Conservation (phyloP, 2,329 filamentous ascomycete genomes). For the Helotiales sp. region DNA sequence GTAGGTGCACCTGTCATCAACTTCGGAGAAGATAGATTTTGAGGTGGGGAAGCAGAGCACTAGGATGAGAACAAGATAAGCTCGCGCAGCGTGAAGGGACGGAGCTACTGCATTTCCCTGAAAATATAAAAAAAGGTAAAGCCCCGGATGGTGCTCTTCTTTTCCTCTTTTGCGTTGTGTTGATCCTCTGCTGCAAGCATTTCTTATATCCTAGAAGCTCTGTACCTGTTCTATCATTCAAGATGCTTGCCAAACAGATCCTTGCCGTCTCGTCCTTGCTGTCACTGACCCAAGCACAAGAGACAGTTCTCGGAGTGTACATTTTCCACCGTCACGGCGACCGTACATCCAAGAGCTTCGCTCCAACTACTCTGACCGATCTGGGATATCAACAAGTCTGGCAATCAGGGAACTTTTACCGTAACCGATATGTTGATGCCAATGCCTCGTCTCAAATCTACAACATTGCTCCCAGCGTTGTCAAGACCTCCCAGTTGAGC, state of each 20-base stretch:
- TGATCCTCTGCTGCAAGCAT: neutral
- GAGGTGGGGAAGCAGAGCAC: neutral
- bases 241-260: conserved; percentile 39
- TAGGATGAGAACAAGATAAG: neutral
- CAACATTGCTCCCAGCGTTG: conserved; percentile 65
- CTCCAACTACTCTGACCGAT: conserved; percentile 72
- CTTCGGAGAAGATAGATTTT: neutral
- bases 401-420: conserved; percentile 72
- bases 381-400: conserved; percentile 78
- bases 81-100: neutral
- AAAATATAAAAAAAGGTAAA: neutral
- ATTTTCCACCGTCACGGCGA: conserved; percentile 92
- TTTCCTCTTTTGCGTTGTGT: neutral
- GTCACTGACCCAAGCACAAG: conserved; percentile 34
- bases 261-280: conserved; percentile 43
- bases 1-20: neutral
- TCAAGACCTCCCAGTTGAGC: conserved; percentile 68
- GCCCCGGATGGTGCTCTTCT: neutral
- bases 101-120: neutral
- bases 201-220: neutral
- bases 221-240: conserved; percentile 6
- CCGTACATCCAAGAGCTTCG: conserved; percentile 74
- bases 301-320: conserved; percentile 66
- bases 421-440: conserved; percentile 69
- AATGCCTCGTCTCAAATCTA: conserved; percentile 59